phyloP scores from a whole-genome alignment of 345 rosid genomes.

The Raphanus sativus region DNA sequence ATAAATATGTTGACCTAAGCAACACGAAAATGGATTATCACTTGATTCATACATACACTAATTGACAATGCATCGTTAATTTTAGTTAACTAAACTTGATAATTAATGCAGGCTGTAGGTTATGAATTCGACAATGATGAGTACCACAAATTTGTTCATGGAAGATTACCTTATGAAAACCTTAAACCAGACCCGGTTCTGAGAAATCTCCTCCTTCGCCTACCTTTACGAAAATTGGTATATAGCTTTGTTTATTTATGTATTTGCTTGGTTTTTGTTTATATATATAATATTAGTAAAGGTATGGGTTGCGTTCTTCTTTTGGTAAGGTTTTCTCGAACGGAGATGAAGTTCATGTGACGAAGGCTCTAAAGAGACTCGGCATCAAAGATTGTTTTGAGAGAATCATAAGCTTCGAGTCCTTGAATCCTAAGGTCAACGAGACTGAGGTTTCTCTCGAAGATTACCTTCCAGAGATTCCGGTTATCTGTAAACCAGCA shows the following conservation, averaged over 20 bases:
- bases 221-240: conserved; percentile 76
- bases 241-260: not conserved
- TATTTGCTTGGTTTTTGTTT: not conserved
- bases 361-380: conserved; percentile 61
- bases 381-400: conserved; percentile 89
- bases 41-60: not conserved
- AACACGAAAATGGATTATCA: not conserved
- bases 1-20: not conserved
- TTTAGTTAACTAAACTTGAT: not conserved
- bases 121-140: conserved; percentile 75
- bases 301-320: not conserved
- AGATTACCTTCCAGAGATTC: conserved; percentile 50
- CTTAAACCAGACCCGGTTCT: conserved; percentile 80
- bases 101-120: conserved; percentile 67
- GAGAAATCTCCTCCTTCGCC: conserved; percentile 59
- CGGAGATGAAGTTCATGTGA: conserved; percentile 74
- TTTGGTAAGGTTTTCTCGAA: conserved; percentile 74
- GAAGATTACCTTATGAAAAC: conserved; percentile 76
- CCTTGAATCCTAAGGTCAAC: conserved; percentile 61
- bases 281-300: not conserved
- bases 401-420: conserved; percentile 87
- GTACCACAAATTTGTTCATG: conserved; percentile 79
- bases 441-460: conserved; percentile 30
- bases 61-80: not conserved
- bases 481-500: conserved; percentile 78